Evolutionary conservation across 1,284 basidiomycete species (phyloP).

Genomic region (Stereum hirsutum): DNA sequence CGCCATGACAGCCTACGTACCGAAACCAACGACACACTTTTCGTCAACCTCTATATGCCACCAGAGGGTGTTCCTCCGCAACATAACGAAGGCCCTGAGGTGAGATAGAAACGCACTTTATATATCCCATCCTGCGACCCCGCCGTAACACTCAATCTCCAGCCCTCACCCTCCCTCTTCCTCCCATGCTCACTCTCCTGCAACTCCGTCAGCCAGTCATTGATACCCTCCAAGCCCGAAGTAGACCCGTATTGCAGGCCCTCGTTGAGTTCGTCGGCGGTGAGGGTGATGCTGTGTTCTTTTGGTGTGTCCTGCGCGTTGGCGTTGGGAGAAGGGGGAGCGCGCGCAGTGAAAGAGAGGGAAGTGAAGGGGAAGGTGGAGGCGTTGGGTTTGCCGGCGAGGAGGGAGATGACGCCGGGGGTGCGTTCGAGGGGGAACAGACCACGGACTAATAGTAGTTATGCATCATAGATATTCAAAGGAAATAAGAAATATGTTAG

Average conservation of each 20-base stretch:
- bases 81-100: no score
- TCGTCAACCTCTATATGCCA: no score
- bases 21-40: background rate
- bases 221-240: conserved; percentile 55
- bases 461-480: background rate
- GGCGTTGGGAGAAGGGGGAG: conserved; percentile 32
- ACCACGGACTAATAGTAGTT: conserved; percentile 25
- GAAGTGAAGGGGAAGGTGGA: conserved; percentile 83
- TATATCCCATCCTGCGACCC: conserved; percentile 33
- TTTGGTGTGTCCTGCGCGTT: no score
- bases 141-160: conserved; percentile 71
- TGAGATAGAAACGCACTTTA: conserved; percentile 74
- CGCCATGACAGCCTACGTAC: conserved; percentile 37
- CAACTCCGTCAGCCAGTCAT: conserved; percentile 51
- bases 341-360: conserved; percentile 46
- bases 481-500: background rate
- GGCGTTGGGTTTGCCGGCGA: conserved; percentile 85
- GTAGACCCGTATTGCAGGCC: conserved; percentile 78
- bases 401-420: conserved; percentile 79
- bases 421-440: conserved; percentile 71
- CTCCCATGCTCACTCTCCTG: conserved; percentile 62
- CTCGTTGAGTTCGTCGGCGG: conserved; percentile 44
- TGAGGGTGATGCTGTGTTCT: conserved; percentile 40
- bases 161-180: conserved; percentile 44
- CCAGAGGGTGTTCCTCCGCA: no score